A percentile compares a stretch with the other conserved stretches of the same genome.
phyloP scores from a whole-genome alignment of 2,329 filamentous ascomycete genomes.

The Bisporella sp. region DNA sequence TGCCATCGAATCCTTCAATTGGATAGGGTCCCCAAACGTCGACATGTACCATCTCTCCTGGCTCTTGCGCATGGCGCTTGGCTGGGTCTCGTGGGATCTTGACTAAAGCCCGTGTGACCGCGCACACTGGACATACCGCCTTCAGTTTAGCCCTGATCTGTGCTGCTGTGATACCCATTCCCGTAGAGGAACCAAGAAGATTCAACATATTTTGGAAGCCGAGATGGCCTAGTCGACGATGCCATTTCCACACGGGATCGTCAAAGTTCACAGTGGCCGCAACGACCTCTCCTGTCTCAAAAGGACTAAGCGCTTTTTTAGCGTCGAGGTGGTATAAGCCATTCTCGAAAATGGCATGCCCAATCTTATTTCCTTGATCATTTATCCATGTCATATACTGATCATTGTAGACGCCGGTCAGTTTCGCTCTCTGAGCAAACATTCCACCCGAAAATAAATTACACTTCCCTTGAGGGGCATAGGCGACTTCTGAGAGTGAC shows the following conservation, averaged over 20 bases:
- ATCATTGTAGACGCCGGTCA: not conserved
- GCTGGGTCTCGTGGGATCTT: not conserved
- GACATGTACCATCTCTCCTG: not conserved
- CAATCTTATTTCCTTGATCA: not conserved
- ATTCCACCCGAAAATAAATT: too few species aligned
- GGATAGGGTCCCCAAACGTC: not conserved
- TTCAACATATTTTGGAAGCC: not conserved
- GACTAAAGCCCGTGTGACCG: not conserved
- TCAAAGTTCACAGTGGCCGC: not conserved
- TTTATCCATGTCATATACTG: not conserved
- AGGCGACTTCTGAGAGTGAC: too few species aligned
- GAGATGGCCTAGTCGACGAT: not conserved
- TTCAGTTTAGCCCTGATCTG: not conserved
- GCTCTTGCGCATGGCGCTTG: not conserved
- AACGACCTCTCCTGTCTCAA: not conserved
- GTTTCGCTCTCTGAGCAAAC: too few species aligned
- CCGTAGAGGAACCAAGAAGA: not conserved
- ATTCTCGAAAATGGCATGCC: not conserved
- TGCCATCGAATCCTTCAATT: not conserved
- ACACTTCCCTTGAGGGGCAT: too few species aligned
- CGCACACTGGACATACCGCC: not conserved
- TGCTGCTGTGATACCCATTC: not conserved
- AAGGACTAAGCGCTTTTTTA: not conserved
- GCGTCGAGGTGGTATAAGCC: not conserved
- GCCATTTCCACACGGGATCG: not conserved